Base-by-base conservation (phyloP, 2,329 filamentous ascomycete species). In the Xylariaceae sp. region DNA sequence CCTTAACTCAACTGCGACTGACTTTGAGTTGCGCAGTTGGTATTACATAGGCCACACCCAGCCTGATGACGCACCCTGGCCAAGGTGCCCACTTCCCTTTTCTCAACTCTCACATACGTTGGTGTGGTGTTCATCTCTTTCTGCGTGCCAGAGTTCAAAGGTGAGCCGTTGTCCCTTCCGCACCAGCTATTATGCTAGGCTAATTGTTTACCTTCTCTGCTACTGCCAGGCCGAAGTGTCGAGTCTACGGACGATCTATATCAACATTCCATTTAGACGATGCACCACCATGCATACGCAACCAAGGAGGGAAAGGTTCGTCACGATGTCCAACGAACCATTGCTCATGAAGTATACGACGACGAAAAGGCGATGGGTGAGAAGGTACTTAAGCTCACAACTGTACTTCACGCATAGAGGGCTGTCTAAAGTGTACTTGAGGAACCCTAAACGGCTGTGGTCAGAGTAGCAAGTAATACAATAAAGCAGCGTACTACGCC, bases 211-310 rank as follows among this genome's bases (percentile, higher is more conserved):
- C n/a, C n/a, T n/a, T n/a, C n/a, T n/a, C n/a, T n/a, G n/a, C n/a
- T n/a, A n/a, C n/a, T n/a, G n/a, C n/a, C n/a, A n/a, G n/a, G n/a
- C 26, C 67, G 78, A 18, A 73, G 72, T 11, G 72, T 81, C 13
- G 79, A 81, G 58, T 75, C 72, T 20, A 78, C 80, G 70, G 78
- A 81, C 52, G 70, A 72, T 8, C 68, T 81, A 15, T 81, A 81
- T 53, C 55, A 65, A 44, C 55, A 68, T 33, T 67, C 66, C 2
- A 58, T 75, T n/a, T 75, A 71, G 70, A 69, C 68, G 0, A 75
- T 75, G 73, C 75, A 64, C 63, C 66, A 66, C 42, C 70, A 71
- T 35, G 73, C 72, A 1, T 75, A 75, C 54, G 72, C 72, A 2
- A 72, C 65, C 0, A 65, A 71, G 40, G 68, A 69, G 37, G 68